Evolutionary conservation across 176 grass and related monocot species (phyloP).

Genomic region (Oryza meridionalis): DNA sequence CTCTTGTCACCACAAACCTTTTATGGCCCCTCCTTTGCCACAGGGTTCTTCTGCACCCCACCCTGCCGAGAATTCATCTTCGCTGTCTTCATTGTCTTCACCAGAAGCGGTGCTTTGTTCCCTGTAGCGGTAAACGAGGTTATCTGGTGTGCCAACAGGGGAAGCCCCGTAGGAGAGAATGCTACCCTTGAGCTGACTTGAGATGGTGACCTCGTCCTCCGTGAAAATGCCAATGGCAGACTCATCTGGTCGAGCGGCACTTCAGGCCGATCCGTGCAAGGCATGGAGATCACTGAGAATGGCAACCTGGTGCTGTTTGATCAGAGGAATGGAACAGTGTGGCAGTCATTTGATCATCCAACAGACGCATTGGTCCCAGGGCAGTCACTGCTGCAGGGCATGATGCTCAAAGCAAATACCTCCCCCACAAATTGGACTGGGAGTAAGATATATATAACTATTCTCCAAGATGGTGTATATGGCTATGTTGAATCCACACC

Average conservation of each 20-base stretch:
- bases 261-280: background rate
- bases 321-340: conserved; percentile 8
- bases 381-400: conserved; percentile 2
- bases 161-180: background rate
- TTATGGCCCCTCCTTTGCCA: background rate
- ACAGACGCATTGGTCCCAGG: conserved; percentile 1
- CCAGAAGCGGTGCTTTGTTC: background rate
- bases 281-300: background rate
- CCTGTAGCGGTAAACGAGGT: background rate
- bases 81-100: conserved; percentile 5
- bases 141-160: background rate
- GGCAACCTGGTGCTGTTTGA: too few relatives aligned
- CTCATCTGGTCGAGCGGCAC: conserved; percentile 20
- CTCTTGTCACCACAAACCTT: background rate
- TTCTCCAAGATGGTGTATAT: background rate
- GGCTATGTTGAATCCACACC: conserved; percentile 20
- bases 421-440: conserved; percentile 32
- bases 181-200: conserved; percentile 27
- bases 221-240: conserved; percentile 3
- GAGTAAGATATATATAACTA: background rate
- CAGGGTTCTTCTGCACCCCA: background rate
- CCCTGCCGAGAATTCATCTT: conserved; percentile 29
- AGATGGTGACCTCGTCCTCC: background rate
- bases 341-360: conserved; percentile 12
- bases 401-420: background rate